Percentiles rank a stretch among this genome's conserved stretches.
These are phyloP conservation scores for Staphylotrichum longicolle DNA, from an alignment of 495 filamentous ascomycete genomes.

Conservation along the genomic window DNA sequence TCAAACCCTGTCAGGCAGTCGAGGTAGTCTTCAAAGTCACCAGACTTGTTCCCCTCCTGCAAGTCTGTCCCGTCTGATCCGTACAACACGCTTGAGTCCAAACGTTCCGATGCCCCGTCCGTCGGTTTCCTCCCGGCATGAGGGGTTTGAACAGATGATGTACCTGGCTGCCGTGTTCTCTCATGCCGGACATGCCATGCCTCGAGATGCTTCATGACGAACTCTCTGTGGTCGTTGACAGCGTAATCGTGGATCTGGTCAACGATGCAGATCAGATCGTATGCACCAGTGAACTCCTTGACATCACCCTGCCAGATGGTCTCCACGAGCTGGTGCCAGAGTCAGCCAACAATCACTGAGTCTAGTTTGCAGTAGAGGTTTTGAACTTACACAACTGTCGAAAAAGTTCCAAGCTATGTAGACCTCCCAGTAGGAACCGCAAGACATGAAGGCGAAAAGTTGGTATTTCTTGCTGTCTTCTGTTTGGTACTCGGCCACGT, in stretches of 20 bases:
- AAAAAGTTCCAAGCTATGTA: background rate
- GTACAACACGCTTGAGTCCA: too few relatives aligned
- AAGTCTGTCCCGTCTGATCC: too few relatives aligned
- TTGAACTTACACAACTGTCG: background rate
- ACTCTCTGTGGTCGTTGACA: background rate
- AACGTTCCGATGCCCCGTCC: too few relatives aligned
- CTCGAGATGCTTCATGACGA: conserved; percentile 3
- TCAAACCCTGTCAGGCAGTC: too few relatives aligned
- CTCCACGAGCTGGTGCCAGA: background rate
- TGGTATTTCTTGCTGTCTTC: background rate
- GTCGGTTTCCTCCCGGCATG: too few relatives aligned
- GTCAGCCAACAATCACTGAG: background rate
- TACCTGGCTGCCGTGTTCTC: background rate
- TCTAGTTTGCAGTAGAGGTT: background rate
- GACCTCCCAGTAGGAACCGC: background rate
- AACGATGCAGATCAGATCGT: background rate
- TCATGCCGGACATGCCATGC: conserved; percentile 1
- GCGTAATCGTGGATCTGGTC: conserved; percentile 3
- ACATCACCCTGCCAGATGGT: background rate
- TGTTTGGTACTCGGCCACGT: background rate
- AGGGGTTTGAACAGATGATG: too few relatives aligned
- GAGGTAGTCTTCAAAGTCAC: too few relatives aligned
- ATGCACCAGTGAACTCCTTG: background rate
- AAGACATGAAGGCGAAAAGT: background rate
- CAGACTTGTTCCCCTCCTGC: too few relatives aligned